These are phyloP conservation scores for Ascochyta koolunga DNA, from an alignment of 2,329 filamentous ascomycete genomes.

Conservation along the genomic window DNA sequence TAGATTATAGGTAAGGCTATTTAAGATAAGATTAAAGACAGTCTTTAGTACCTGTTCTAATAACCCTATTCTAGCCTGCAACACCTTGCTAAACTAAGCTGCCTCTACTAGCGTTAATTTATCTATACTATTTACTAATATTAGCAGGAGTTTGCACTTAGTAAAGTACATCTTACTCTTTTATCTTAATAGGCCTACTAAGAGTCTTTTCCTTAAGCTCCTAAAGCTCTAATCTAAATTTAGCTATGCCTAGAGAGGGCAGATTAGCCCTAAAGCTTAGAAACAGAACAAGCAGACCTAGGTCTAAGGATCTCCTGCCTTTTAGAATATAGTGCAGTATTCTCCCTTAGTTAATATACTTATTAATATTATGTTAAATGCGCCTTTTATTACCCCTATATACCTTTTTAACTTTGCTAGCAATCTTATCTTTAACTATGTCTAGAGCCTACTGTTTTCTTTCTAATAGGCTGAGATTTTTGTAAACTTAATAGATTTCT, in stretches of 20 bases:
- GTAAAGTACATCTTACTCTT: too few species aligned
- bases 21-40: background rate
- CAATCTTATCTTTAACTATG: background rate
- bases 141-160: too few species aligned
- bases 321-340: background rate
- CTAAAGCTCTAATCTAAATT: background rate
- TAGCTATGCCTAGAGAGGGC: background rate
- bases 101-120: background rate
- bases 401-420: background rate
- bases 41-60: background rate
- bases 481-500: background rate
- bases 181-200: too few species aligned
- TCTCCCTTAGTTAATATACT: background rate
- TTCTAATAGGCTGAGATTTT: background rate
- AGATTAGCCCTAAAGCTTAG: background rate
- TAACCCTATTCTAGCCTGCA: background rate
- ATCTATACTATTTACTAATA: too few species aligned
- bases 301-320: background rate
- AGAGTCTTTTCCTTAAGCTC: background rate
- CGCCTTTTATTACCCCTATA: background rate
- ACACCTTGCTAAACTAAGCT: background rate
- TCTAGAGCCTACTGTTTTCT: background rate
- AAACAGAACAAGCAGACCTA: background rate
- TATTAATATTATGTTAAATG: background rate
- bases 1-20: background rate